Percentiles rank a stretch among this genome's conserved stretches.
Conservation (phyloP, 495 filamentous ascomycete genomes). For the Usnea hakonensis region DNA sequence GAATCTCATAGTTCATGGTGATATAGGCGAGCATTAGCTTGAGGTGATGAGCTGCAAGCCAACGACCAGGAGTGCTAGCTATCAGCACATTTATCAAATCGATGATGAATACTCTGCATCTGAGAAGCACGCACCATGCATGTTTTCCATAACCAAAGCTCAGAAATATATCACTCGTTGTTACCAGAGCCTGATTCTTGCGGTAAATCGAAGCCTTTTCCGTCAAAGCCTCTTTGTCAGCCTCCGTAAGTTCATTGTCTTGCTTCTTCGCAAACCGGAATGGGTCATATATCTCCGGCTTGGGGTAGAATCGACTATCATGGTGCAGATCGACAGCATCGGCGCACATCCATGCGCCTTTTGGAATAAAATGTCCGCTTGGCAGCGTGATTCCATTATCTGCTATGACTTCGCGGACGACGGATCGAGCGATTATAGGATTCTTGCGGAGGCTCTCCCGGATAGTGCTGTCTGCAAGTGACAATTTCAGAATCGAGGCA, state of each 20-base stretch:
- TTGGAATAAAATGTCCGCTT: background rate
- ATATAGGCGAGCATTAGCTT: constrained; percentile 24
- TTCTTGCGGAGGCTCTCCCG: background rate
- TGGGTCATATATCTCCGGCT: background rate
- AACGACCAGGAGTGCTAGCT: constrained; percentile 20
- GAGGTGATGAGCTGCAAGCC: constrained; percentile 18
- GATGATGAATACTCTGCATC: background rate
- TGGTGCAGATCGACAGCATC: background rate
- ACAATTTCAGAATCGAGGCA: background rate
- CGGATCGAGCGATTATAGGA: background rate
- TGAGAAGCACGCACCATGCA: constrained; percentile 16
- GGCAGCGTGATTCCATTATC: background rate
- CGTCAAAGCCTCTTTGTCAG: background rate
- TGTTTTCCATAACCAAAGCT: constrained; percentile 18
- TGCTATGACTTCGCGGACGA: background rate
- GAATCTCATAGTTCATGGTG: constrained; percentile 20
- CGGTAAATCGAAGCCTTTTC: background rate
- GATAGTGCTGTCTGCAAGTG: background rate
- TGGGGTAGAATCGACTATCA: background rate
- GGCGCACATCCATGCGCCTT: background rate
- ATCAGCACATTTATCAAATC: background rate
- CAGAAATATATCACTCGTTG: constrained; percentile 19
- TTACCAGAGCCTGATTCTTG: background rate
- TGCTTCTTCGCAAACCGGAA: background rate
- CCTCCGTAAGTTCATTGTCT: too few relatives aligned